Conservation (phyloP, 1,139 yeast genomes). For the Kluyveromyces sp. region DNA sequence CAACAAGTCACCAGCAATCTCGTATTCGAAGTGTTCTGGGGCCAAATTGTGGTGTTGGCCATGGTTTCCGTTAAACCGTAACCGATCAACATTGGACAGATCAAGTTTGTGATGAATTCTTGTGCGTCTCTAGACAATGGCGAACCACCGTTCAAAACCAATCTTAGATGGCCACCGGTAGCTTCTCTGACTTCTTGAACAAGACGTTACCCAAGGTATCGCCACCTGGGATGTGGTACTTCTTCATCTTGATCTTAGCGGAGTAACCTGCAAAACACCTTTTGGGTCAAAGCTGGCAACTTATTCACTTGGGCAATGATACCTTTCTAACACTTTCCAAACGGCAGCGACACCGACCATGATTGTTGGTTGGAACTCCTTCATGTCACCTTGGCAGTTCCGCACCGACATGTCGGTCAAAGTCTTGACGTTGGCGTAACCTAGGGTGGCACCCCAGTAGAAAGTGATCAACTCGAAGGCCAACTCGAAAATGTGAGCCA, state of each 20-base stretch:
- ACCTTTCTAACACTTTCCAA: slow-evolving; percentile 90
- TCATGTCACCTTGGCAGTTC: slow-evolving; percentile 83
- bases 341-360: slow-evolving; percentile 99
- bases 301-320: slow-evolving; percentile 66
- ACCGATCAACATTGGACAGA: slow-evolving; percentile 89
- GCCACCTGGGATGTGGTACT: slow-evolving; percentile 68
- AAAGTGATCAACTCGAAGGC: slow-evolving; percentile 72
- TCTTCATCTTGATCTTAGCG: slow-evolving; percentile 55
- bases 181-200: slow-evolving; percentile 89
- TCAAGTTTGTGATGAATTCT: slow-evolving; percentile 61
- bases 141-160: slow-evolving; percentile 87
- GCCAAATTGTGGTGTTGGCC: slow-evolving; percentile 76
- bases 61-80: slow-evolving; percentile 96
- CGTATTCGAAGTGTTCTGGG: slow-evolving; percentile 58
- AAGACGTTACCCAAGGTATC: slow-evolving; percentile 56
- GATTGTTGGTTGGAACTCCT: slow-evolving; percentile 79
- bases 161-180: slow-evolving; percentile 82
- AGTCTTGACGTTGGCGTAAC: slow-evolving; percentile 92
- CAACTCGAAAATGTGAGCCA: slow-evolving; percentile 93
- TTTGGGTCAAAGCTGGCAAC: slow-evolving; percentile 62
- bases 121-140: slow-evolving; percentile 87
- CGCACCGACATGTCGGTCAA: slow-evolving; percentile 73
- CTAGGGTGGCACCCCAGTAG: slow-evolving; percentile 86
- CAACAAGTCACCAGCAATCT: slow-evolving; percentile 73
- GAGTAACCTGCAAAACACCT: slow-evolving; percentile 73